phyloP scores from a whole-genome alignment of 352 stramenopile genomes.

The Chrysophaeum taylorii region DNA sequence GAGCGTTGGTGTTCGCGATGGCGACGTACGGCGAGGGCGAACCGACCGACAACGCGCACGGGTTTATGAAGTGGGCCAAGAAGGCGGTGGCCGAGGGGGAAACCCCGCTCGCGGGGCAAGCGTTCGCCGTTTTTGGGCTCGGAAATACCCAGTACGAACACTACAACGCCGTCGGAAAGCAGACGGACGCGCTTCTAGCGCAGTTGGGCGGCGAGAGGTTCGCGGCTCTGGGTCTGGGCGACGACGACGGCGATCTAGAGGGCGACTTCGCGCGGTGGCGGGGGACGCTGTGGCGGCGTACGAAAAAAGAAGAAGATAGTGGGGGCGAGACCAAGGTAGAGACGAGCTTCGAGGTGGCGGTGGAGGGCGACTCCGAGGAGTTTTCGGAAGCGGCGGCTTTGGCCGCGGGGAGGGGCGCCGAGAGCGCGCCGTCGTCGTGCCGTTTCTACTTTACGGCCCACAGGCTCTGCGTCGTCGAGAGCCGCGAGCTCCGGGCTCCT shows the following conservation, averaged over 20 bases:
- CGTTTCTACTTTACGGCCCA: conserved; percentile 71
- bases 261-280: conserved; percentile 84
- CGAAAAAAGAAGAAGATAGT: too few species aligned
- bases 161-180: conserved; percentile 89
- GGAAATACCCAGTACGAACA: conserved; percentile 97
- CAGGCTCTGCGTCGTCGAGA: conserved; percentile 65
- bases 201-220: conserved; percentile 66
- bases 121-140: conserved; percentile 91
- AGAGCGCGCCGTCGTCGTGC: conserved; percentile 58
- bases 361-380: conserved; percentile 5
- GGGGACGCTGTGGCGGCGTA: neutral
- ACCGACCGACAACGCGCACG: conserved; percentile 88
- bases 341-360: too few species aligned
- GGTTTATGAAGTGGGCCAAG: conserved; percentile 67
- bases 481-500: conserved; percentile 70
- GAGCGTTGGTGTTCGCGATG: conserved; percentile 73
- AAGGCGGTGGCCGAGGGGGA: conserved; percentile 24
- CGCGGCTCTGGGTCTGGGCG: conserved; percentile 77
- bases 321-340: too few species aligned
- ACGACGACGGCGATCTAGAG: conserved; percentile 89
- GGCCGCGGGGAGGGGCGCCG: conserved; percentile 27
- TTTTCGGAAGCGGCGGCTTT: neutral
- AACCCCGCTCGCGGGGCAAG: conserved; percentile 48
- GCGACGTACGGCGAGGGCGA: conserved; percentile 96
- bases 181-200: conserved; percentile 71